Evolutionary conservation across 495 filamentous ascomycete species (phyloP), one percentile per base, ranked within the genome.

Genomic region (Hypoxylon intermedium): DNA sequence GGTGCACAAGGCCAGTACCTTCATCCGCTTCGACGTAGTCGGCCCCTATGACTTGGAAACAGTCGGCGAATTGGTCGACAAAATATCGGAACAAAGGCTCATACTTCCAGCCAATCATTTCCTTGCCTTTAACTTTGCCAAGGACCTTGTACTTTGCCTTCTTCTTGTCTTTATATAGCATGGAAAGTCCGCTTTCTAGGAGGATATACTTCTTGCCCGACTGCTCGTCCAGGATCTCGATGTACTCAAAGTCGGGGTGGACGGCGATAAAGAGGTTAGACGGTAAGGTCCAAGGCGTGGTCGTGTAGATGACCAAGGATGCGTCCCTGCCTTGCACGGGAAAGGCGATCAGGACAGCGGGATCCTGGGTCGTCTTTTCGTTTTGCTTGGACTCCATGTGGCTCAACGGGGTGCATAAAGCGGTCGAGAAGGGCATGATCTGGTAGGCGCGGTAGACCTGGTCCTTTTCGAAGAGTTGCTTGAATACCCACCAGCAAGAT

Each of bases 1-100:
- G 93, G 75, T 98, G 94, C 20, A 98, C 94, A 48, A 98, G 87
- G 68, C 94, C 94, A 19, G 92, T 92, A 84, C 94, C 94, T 67
- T 90, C 92, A 57, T 96, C 93, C 18, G 90, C 84, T 15, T 91
- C 95, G 40, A 98, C 95, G 72, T 98, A 98, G 2, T 79, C 84
- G 26, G 90, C 94, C 61, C 90, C 93, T 61, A 97, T 68, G 9
- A 98, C 89, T 47, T 80, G 84, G 82, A 96, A 98, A 9, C 87
- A 93, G 54, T 96, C 90, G 74, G 96, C 92, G 81, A 97, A 98
- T 34, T 96, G 83, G 15, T 96, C 91, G 55, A 89, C 89, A 78
- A 96, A 96, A 75, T 97, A 98, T 59, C 90, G 83, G 73, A 98
- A 98, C 0, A 92, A 82, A 7, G 95, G 95, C 68, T 91, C 79